A percentile compares a stretch with the other conserved stretches of the same genome.
These are phyloP conservation scores for Amylocarpus encephaloides DNA, from an alignment of 2,329 filamentous ascomycete genomes.

Conservation along the genomic window DNA sequence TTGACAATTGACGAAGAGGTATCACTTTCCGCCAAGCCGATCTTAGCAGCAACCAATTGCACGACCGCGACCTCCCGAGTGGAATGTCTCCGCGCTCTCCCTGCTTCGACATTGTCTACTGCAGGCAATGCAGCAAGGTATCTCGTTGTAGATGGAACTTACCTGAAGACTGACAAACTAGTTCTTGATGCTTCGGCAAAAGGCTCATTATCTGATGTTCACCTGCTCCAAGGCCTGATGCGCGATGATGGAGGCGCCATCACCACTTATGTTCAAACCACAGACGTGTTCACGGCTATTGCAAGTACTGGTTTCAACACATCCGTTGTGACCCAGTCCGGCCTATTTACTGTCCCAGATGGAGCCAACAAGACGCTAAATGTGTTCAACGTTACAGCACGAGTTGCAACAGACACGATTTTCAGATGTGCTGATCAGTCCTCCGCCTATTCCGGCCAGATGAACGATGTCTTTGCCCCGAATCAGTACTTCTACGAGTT, in stretches of 20 bases:
- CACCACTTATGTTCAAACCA: constrained; percentile 19
- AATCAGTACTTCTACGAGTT: constrained; percentile 32
- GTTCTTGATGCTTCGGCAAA: constrained; percentile 7
- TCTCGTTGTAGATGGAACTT: constrained; percentile 28
- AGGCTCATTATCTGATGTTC: constrained; percentile 18
- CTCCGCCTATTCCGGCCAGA: constrained; percentile 24
- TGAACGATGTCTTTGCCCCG: constrained; percentile 26
- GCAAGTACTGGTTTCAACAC: constrained; percentile 10
- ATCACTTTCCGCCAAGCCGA: constrained; percentile 8
- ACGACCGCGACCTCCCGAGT: constrained; percentile 15
- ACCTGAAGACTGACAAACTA: constrained; percentile 21
- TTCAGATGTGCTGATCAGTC: constrained; percentile 30
- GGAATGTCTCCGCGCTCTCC: constrained; percentile 16
- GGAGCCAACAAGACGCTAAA: constrained; percentile 16
- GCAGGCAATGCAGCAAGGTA: constrained; percentile 11
- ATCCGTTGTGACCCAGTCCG: constrained; percentile 5
- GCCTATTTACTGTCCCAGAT: constrained; percentile 17
- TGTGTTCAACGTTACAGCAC: constrained; percentile 31
- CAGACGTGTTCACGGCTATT: constrained; percentile 11
- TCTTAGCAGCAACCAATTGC: constrained; percentile 18
- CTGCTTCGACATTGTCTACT: constrained; percentile 10
- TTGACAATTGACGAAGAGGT: constrained; percentile 14
- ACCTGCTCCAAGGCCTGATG: constrained; percentile 29
- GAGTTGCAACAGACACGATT: constrained; percentile 27
- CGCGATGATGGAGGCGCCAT: constrained; percentile 31